phyloP scores from a whole-genome alignment of 345 rosid genomes.

The Lumnitzera littorea region DNA sequence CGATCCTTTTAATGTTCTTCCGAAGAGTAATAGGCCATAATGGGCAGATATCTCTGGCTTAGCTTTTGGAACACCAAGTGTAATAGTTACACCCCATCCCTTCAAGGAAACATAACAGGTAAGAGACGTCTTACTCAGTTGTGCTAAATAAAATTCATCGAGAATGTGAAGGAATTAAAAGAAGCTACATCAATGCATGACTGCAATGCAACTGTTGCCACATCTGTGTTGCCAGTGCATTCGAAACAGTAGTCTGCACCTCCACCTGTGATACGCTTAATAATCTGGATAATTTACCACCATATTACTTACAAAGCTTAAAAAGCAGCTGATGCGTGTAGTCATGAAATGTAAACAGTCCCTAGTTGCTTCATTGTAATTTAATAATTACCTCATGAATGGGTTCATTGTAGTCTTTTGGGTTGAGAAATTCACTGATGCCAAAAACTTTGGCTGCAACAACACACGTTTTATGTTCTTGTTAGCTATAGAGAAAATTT shows the following conservation, averaged over 20 bases:
- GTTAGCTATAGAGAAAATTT: neutral
- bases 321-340: no score
- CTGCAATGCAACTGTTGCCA: slow-evolving; percentile 69
- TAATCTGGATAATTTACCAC: slow-evolving; percentile 38
- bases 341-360: no score
- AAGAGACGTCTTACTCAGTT: neutral
- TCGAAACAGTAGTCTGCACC: slow-evolving; percentile 91
- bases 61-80: slow-evolving; percentile 83
- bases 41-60: slow-evolving; percentile 79
- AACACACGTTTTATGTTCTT: neutral
- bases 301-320: no score
- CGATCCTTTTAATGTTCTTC: slow-evolving; percentile 75
- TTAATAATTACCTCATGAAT: slow-evolving; percentile 56
- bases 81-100: slow-evolving; percentile 94
- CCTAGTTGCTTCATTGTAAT: neutral
- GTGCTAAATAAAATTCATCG: neutral
- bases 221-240: slow-evolving; percentile 71
- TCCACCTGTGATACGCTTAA: slow-evolving; percentile 67
- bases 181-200: slow-evolving; percentile 73
- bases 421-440: slow-evolving; percentile 63
- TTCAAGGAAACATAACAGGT: slow-evolving; percentile 9
- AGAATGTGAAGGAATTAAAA: neutral
- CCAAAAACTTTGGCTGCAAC: slow-evolving; percentile 80
- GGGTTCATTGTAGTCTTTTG: slow-evolving; percentile 61
- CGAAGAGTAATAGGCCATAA: slow-evolving; percentile 59